Evolutionary conservation across 2,329 filamentous ascomycete genomes (phyloP), one percentile per base, ranked within the genome.

Genomic region (Aspergillus ibericus): DNA sequence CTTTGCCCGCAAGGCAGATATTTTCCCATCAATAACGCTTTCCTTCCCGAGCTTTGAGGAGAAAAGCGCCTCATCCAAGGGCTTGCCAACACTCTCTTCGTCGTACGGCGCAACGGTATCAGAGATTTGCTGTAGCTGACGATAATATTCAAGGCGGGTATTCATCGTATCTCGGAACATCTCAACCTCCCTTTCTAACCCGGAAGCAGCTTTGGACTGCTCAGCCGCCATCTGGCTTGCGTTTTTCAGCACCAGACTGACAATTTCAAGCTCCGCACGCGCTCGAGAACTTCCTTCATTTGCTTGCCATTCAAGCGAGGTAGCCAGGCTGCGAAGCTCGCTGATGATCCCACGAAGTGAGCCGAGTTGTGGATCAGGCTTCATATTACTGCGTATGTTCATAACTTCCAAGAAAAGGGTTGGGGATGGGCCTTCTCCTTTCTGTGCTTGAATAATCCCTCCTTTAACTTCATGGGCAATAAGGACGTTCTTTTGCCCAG

Each of bases 41-140:
- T 89, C 87, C 40, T 77, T 71, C 13, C 76, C 65, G 2, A 76
- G 65, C 7, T 79, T 75, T 0, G 71, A 67, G 8, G 72, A 65
- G 36, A 81, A 80, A 18, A 85, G 77, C 6, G 66, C 68, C 10
- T 78, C 72, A 44, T 89, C 83, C 10, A 88, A 78, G 2, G 79
- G 80, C 12, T 84, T 79, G 20, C 87, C 82, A 20, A 84, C 77
- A 52, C 81, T 80, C 27, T 74, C 72, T 10, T 88, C 87, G 57
- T 92, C 88, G 56, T 90, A 90, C 1, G 89, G 88, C 5, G 85
- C 83, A 0, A 98, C 91, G 16, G 86, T 91, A 70, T 98, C 93
- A 0, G 93, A 97, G n/a, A 98, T 87, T 25, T 86, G 84, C 70
- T 98, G 95, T 10, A 98, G 81, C 69, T 97, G 92, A 5, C 89